Percentiles rank a stretch among this genome's conserved stretches.
Conservation (phyloP, 495 filamentous ascomycete species). For the Astrothelium subdiscretum region DNA sequence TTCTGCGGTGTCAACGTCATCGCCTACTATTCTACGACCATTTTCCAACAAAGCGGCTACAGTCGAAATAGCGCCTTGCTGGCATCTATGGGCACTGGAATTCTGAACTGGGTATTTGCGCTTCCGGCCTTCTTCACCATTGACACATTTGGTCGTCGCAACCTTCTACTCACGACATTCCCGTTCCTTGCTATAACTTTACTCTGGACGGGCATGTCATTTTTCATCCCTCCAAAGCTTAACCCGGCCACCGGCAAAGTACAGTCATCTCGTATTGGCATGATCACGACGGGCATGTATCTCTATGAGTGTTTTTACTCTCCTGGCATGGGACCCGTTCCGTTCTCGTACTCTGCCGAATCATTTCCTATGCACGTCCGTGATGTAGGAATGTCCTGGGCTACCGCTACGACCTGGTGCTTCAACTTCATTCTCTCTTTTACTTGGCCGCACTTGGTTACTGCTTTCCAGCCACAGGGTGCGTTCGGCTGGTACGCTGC, state of each 20-base stretch:
- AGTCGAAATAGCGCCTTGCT: slow-evolving; percentile 6
- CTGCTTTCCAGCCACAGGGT: slow-evolving; percentile 41
- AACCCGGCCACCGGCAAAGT: slow-evolving; percentile 2
- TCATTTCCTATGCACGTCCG: slow-evolving; percentile 38
- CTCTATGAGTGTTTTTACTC: slow-evolving; percentile 33
- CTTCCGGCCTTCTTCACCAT: slow-evolving; percentile 17
- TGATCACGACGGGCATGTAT: slow-evolving; percentile 9
- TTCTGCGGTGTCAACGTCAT: slow-evolving; percentile 21
- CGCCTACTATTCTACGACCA: slow-evolving; percentile 15
- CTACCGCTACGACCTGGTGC: slow-evolving; percentile 33
- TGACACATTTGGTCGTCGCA: slow-evolving; percentile 15
- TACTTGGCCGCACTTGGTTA: slow-evolving; percentile 42
- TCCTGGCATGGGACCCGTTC: slow-evolving; percentile 45
- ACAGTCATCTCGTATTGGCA: slow-evolving; percentile 5
- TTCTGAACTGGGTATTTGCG: slow-evolving; percentile 15
- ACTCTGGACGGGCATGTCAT: slow-evolving; percentile 6
- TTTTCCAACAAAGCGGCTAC: slow-evolving; percentile 13
- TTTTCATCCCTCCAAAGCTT: slow-evolving; percentile 4
- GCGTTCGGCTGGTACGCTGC: slow-evolving; percentile 54
- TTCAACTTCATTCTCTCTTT: slow-evolving; percentile 39
- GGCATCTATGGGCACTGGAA: slow-evolving; percentile 14
- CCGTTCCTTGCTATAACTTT: slow-evolving; percentile 12
- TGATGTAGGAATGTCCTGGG: slow-evolving; percentile 27
- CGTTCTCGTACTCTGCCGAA: slow-evolving; percentile 49
- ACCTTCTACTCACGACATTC: slow-evolving; percentile 13